phyloP scores from a whole-genome alignment of 2,329 filamentous ascomycete species.

The Verticillium klebahnii region DNA sequence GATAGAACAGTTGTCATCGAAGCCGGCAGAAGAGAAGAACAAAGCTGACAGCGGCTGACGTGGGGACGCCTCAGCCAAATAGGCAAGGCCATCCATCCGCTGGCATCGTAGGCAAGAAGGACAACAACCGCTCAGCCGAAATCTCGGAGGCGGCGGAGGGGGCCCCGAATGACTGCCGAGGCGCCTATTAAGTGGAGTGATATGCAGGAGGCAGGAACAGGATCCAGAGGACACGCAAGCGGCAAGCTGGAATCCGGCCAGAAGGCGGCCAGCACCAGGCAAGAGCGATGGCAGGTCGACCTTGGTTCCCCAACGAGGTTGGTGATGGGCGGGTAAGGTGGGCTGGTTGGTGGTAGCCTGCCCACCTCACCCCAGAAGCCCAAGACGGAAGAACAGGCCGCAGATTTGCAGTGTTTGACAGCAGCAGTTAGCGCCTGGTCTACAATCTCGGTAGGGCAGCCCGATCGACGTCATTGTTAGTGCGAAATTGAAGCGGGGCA shows the following conservation, averaged over 20 bases:
- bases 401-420: background rate
- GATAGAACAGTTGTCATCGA: background rate
- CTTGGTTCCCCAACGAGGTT: too few relatives aligned
- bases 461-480: slow-evolving; percentile 1
- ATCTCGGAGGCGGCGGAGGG: background rate
- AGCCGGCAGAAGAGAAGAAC: background rate
- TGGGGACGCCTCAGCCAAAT: background rate
- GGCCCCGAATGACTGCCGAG: background rate
- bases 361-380: background rate
- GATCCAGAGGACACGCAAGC: background rate
- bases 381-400: background rate
- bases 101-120: background rate
- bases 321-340: too few relatives aligned
- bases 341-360: background rate
- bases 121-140: background rate
- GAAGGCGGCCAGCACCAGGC: too few relatives aligned
- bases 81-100: background rate
- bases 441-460: background rate
- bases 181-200: background rate
- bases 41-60: background rate
- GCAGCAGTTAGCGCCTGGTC: background rate
- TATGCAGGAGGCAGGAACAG: background rate
- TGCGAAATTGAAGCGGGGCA: background rate
- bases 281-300: too few relatives aligned
- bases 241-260: too few relatives aligned